phyloP scores from a whole-genome alignment of 176 grass and related monocot genomes.

The Echinochloa phyllopogon region DNA sequence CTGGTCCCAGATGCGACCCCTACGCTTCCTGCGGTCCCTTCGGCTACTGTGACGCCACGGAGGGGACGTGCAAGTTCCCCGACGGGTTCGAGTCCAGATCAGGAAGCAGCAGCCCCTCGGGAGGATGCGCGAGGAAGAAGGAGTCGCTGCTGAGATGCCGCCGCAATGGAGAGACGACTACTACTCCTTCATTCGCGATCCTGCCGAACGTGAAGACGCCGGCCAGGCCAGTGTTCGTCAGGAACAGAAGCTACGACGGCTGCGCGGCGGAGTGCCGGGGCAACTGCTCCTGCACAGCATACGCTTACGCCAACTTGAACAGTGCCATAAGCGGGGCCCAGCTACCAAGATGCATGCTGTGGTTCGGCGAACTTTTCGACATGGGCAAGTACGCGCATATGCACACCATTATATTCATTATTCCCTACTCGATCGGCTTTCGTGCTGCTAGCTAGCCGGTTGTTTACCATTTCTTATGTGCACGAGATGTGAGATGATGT shows the following conservation, averaged over 20 bases:
- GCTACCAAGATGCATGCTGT: not conserved
- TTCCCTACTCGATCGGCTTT: no score
- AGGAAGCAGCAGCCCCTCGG: no score
- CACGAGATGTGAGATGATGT: no score
- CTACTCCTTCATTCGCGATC: not conserved
- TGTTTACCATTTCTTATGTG: no score
- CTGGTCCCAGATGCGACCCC: conserved; percentile 23
- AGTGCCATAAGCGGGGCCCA: conserved; percentile 1
- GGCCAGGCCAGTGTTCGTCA: not conserved
- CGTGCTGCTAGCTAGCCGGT: no score
- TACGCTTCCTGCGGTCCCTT: conserved; percentile 47
- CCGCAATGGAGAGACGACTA: not conserved
- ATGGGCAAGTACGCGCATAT: not conserved
- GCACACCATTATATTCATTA: no score
- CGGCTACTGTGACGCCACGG: conserved; percentile 40
- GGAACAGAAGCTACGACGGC: no score
- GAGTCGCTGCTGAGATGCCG: not conserved
- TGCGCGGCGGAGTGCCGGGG: no score
- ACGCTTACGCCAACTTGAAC: conserved; percentile 26
- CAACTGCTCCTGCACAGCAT: conserved; percentile 55
- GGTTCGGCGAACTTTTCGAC: not conserved
- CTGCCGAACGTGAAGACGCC: not conserved
- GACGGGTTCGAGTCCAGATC: not conserved
- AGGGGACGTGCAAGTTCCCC: not conserved
- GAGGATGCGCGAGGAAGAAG: not conserved